These are phyloP conservation scores for Cercis canadensis DNA, from an alignment of 306 rosid species.

Conservation along the genomic window DNA sequence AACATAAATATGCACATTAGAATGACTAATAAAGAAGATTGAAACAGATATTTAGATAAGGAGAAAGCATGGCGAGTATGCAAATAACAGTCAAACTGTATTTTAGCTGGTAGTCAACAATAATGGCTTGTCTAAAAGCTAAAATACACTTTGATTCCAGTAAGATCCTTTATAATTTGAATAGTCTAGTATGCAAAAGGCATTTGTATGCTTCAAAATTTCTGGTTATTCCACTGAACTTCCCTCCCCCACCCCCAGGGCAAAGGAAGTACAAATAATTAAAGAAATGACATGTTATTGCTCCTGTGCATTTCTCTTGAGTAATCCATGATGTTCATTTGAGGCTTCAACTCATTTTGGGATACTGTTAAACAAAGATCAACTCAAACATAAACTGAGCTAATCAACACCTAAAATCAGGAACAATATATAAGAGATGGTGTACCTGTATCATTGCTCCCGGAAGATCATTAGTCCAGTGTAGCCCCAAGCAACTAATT, in stretches of 20 bases:
- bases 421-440: background rate
- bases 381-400: background rate
- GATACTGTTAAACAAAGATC: background rate
- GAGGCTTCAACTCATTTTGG: background rate
- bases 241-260: too few relatives aligned
- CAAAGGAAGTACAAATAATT: too few relatives aligned
- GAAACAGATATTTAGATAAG: constrained; percentile 1
- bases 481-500: constrained; percentile 92
- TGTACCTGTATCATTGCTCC: constrained; percentile 99
- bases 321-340: constrained; percentile 1
- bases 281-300: background rate
- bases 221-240: too few relatives aligned
- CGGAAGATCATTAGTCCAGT: constrained; percentile 98
- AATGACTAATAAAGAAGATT: constrained; percentile 1
- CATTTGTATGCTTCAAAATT: too few relatives aligned
- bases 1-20: constrained; percentile 41
- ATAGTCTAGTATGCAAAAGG: too few relatives aligned
- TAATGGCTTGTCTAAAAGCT: too few relatives aligned
- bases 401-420: constrained; percentile 12
- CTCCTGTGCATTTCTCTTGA: too few relatives aligned
- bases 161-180: too few relatives aligned
- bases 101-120: too few relatives aligned
- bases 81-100: too few relatives aligned
- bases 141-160: too few relatives aligned
- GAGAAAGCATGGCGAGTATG: background rate